Base-by-base conservation (phyloP, 495 filamentous ascomycete species). In the Penicillium steckii region DNA sequence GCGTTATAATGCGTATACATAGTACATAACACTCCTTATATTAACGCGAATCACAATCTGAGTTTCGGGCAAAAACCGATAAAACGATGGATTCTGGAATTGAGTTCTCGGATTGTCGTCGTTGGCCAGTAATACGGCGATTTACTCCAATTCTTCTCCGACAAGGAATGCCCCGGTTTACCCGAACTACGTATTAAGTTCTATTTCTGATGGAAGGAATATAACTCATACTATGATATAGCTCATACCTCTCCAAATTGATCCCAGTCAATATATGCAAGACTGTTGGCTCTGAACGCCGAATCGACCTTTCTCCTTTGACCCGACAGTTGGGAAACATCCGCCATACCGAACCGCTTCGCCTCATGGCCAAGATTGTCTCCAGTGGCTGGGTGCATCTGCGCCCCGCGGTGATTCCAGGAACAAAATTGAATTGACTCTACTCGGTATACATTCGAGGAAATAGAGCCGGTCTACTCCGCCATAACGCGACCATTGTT, bases 251-350 rank as follows among this genome's bases (percentile, higher is more conserved):
- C n/a, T n/a, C n/a, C n/a, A n/a, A n/a, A n/a, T n/a, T 23, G 42
- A 29, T 44, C 23, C 42, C 42, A 26, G 22, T 44, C 37, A 48
- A 27, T 54, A 27, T 29, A 55, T 55, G 40, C 52, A 55, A 55
- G 40, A 33, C 37, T 23, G 37, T 49, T 55, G 52, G 46, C 41
- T 12, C 44, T 38, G 10, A 8, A 18, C 29, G 33, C 15, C 40
- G 22, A 48, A 13, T 17, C 22, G 37, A 4, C 22, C 17, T 7
- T 6, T 19, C 9, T 23, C 4, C 9, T 13, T 12, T 15, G 21
- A 38, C 40, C 46, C 52, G 51, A 44, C 38, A 38, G 45, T 12
- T 18, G 4, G 52, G 45, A 44, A 40, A 37, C 52, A 35, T 8
- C 37, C 12, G 18, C 35, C 26, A 8, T n/a, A 30, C 23, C 35